These are phyloP conservation scores for Pisolithus marmoratus DNA, from an alignment of 768 basidiomycete genomes.

Conservation along the genomic window DNA sequence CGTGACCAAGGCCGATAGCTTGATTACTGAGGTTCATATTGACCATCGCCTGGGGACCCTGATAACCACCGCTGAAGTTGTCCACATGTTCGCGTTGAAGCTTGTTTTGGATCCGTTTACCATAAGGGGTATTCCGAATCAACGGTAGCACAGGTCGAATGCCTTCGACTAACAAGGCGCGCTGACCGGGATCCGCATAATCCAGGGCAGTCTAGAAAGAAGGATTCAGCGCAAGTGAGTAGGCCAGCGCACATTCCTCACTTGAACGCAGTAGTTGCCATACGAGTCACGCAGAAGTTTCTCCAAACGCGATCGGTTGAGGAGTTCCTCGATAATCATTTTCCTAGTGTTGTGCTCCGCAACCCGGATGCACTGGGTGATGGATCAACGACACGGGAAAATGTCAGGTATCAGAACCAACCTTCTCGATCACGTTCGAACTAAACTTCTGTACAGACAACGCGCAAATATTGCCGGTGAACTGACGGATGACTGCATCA, in stretches of 20 bases:
- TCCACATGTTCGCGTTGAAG: constrained; percentile 91
- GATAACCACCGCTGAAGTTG: constrained; percentile 50
- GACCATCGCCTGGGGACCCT: constrained; percentile 53
- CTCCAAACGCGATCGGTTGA: constrained; percentile 92
- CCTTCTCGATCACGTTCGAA: constrained; percentile 98
- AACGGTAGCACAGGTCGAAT: constrained; percentile 98
- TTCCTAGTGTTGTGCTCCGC: constrained; percentile 94
- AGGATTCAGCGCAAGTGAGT: constrained; percentile 15
- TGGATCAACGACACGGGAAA: not conserved
- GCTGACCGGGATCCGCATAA: constrained; percentile 93
- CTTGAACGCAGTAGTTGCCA: constrained; percentile 93
- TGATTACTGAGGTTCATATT: constrained; percentile 53
- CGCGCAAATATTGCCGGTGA: constrained; percentile 95
- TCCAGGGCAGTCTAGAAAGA: constrained; percentile 81
- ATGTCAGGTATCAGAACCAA: constrained; percentile 18
- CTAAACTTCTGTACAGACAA: constrained; percentile 99
- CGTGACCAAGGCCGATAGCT: constrained; percentile 39
- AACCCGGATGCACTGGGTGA: constrained; percentile 71
- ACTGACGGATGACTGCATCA: constrained; percentile 95
- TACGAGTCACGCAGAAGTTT: constrained; percentile 95
- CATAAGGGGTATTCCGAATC: constrained; percentile 98
- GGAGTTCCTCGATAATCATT: constrained; percentile 88
- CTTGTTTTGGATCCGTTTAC: constrained; percentile 98
- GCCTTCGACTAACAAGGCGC: constrained; percentile 88
- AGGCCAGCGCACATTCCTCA: constrained; percentile 24